phyloP scores from a whole-genome alignment of 345 rosid species.

The Diplotaxis tenuifolia region DNA sequence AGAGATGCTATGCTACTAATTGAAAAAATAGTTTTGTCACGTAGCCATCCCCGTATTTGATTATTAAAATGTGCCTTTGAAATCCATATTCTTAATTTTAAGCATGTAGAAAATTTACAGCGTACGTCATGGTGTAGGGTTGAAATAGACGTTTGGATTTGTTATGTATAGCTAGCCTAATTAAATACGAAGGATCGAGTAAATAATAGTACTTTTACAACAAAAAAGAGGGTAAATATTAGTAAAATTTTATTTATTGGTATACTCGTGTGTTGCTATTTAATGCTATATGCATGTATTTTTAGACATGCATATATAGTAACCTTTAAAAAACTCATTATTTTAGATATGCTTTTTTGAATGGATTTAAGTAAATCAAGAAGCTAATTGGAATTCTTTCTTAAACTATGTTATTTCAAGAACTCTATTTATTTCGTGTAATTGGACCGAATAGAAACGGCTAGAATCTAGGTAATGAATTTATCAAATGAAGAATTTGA shows the following conservation, averaged over 20 bases:
- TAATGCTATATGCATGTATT: background rate
- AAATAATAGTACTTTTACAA: background rate
- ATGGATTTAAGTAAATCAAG: constrained; percentile 9
- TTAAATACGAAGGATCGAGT: background rate
- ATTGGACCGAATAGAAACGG: constrained; percentile 24
- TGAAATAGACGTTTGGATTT: background rate
- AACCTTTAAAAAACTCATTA: background rate
- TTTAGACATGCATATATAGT: background rate
- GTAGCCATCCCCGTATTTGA: background rate
- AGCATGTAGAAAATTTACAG: background rate
- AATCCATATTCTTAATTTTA: background rate
- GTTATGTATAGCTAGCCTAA: constrained; percentile 5
- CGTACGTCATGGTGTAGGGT: background rate
- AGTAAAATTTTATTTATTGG: no score
- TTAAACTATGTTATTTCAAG: background rate
- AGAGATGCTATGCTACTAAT: background rate
- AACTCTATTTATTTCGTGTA: constrained; percentile 5
- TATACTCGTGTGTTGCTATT: background rate
- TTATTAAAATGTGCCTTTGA: background rate
- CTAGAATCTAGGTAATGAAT: constrained; percentile 23
- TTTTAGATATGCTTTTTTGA: background rate
- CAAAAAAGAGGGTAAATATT: no score
- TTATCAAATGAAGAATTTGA: constrained; percentile 33
- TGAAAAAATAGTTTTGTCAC: background rate
- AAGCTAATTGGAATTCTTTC: background rate